These are phyloP conservation scores for Hymenoscyphus fructigenus DNA, from an alignment of 2,329 filamentous ascomycete genomes.

Conservation along the genomic window DNA sequence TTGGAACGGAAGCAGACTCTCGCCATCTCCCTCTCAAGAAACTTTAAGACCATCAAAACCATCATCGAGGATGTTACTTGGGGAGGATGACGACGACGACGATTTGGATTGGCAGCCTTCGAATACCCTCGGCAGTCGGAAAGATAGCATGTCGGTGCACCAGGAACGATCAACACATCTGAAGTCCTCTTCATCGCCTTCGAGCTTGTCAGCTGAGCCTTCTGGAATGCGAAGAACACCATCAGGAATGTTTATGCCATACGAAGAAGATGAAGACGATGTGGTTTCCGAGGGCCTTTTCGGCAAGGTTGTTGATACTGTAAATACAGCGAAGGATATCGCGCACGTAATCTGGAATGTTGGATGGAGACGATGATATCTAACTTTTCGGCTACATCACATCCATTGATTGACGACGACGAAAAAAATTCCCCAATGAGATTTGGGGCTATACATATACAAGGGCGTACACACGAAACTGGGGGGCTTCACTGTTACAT, in stretches of 20 bases:
- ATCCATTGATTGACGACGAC: background rate
- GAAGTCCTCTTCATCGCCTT: constrained; percentile 39
- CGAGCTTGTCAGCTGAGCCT: constrained; percentile 46
- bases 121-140: constrained; percentile 30
- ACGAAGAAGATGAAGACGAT: constrained; percentile 70
- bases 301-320: constrained; percentile 39
- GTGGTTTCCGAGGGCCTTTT: constrained; percentile 55
- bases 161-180: constrained; percentile 33
- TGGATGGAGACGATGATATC: constrained; percentile 34
- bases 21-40: constrained; percentile 74
- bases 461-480: constrained; percentile 1
- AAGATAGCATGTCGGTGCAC: constrained; percentile 31
- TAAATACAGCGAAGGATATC: constrained; percentile 70
- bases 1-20: constrained; percentile 43
- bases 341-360: constrained; percentile 71
- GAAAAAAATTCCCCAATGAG: background rate
- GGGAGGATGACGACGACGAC: constrained; percentile 50
- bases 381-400: background rate
- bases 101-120: constrained; percentile 52
- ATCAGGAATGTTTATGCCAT: constrained; percentile 91
- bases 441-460: background rate
- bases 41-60: constrained; percentile 68
- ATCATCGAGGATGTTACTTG: constrained; percentile 58
- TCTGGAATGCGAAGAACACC: constrained; percentile 72
- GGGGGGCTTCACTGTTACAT: constrained; percentile 2